Base-by-base conservation (phyloP, 805 yeast species). In the Yarrowia yakushimensis region DNA sequence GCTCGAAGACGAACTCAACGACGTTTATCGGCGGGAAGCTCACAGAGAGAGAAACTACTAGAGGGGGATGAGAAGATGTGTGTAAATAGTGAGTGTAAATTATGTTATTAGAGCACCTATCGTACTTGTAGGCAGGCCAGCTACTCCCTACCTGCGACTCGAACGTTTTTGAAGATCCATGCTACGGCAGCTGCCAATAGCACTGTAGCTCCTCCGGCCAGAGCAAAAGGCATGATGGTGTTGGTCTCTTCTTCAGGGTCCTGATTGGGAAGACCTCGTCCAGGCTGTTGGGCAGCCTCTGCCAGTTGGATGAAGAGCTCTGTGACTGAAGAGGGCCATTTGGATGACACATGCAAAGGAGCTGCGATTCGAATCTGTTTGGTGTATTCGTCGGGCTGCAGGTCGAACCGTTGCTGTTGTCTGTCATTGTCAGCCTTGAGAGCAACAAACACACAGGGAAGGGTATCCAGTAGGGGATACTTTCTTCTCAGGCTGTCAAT, bases 361-460 rank as follows among this genome's bases (percentile, higher is more conserved):
- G 94, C 88, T 11, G 86, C 85, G 15, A 94, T 71, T 7, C 77
- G 72, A 6, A 91, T 73, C 5, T 81, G 79, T 28, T 89, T 77
- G 0, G 97, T 86, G 69, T 85, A 91, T 27, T 84, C 86, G 67
- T 94, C 98, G 0, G 99, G 99, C 70, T 90, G 97, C 6, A 81
- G 76, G 62, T 83, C 88, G 37, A 87, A 84, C 36, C 99, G 74
- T 70, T 94, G 99, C 70, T 93, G 97, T 71, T 92, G 98, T 67
- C 96, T 85, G 72, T 94, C 99, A 36, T 90, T 77, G 73, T 94
- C 99, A 0, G 99, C 98, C 70, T 94, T 94, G 34, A 92, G 76
- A 0, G 97, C 99, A 1, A 92, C 97, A 69, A 86, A 89, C 0
- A 94, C 85, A 4, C 87, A 81, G 0, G 99, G 99, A 2, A 94